Evolutionary conservation across 805 yeast genomes (phyloP).

Genomic region (Jamesozyma jinghongensis): DNA sequence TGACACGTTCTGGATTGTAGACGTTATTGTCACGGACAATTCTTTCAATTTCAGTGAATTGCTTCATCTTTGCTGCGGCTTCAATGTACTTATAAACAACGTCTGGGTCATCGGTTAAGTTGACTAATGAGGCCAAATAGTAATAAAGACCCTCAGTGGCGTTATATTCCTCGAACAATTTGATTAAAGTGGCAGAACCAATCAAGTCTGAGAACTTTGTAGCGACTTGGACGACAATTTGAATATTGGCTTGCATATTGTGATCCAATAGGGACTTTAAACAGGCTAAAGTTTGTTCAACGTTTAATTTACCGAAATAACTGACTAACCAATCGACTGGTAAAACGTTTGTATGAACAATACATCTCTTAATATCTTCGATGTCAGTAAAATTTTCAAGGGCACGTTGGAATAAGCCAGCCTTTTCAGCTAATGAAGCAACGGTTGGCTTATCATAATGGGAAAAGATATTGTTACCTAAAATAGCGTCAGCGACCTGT

Average conservation of each 20-base stretch:
- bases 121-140: constrained; percentile 87
- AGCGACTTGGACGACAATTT: constrained; percentile 91
- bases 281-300: constrained; percentile 84
- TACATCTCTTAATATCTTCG: constrained; percentile 90
- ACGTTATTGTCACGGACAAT: constrained; percentile 89
- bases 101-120: constrained; percentile 85
- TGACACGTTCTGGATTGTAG: constrained; percentile 94
- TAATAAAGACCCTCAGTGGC: constrained; percentile 91
- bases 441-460: constrained; percentile 91
- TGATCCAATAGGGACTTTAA: constrained; percentile 75
- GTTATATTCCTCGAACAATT: constrained; percentile 87
- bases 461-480: constrained; percentile 91
- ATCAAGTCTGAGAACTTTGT: constrained; percentile 91
- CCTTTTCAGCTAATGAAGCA: constrained; percentile 88
- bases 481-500: constrained; percentile 97
- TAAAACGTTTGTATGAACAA: constrained; percentile 74
- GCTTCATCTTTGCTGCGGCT: constrained; percentile 85
- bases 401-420: constrained; percentile 94
- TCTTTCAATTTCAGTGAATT: constrained; percentile 89
- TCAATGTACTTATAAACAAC: constrained; percentile 95
- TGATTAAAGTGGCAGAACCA: constrained; percentile 77
- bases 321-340: constrained; percentile 91
- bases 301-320: constrained; percentile 88
- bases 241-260: constrained; percentile 79
- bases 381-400: constrained; percentile 91